phyloP scores from a whole-genome alignment of 169 alveolate genomes.

The Eimeria mitis region DNA sequence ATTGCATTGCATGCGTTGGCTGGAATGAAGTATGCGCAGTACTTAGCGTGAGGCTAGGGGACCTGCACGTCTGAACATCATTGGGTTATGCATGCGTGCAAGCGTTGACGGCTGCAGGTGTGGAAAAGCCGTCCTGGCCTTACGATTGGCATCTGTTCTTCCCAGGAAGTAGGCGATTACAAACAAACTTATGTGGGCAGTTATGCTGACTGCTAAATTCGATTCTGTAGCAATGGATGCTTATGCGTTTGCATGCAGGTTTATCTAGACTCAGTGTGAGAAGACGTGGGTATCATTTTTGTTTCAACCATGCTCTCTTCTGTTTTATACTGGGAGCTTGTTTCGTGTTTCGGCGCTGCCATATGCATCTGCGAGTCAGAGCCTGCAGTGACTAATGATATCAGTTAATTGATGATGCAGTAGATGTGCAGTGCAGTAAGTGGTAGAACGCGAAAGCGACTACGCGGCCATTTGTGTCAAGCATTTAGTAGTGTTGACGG shows the following conservation, averaged over 20 bases:
- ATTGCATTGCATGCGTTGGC: background rate
- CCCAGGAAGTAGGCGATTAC: background rate
- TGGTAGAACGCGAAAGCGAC: background rate
- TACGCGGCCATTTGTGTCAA: background rate
- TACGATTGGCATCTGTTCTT: background rate
- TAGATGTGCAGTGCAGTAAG: background rate
- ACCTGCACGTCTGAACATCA: background rate
- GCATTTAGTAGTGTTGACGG: background rate
- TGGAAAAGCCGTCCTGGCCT: background rate
- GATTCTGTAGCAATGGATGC: too few species aligned
- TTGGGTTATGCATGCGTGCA: background rate
- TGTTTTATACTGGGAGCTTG: background rate
- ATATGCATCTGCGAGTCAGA: background rate
- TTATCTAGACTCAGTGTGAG: too few species aligned
- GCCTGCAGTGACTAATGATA: background rate
- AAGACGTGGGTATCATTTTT: too few species aligned
- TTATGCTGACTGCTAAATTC: too few species aligned
- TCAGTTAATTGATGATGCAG: background rate
- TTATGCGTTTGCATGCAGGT: background rate
- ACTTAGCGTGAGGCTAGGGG: background rate
- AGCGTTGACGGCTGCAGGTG: background rate
- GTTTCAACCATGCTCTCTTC: background rate
- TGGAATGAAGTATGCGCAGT: background rate
- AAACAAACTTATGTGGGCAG: too few species aligned
- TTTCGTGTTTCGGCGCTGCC: background rate